A percentile compares a stretch with the other conserved stretches of the same genome.
Evolutionary conservation across 441 rosid species (phyloP).

Genomic region (Erysimum cheiri): DNA sequence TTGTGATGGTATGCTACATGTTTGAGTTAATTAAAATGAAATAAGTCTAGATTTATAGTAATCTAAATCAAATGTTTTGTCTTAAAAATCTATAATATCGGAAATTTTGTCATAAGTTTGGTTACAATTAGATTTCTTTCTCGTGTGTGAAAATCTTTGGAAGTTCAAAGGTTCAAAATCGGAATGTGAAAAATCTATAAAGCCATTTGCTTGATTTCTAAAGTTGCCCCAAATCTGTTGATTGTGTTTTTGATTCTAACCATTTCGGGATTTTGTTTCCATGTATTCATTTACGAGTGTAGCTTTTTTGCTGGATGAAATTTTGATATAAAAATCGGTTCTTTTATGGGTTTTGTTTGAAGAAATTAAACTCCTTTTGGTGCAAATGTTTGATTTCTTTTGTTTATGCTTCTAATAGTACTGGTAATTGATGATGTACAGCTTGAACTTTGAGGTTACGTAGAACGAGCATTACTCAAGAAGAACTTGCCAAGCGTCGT

Average conservation of each 20-base stretch:
- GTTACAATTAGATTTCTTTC: no score
- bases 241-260: constrained; percentile 3
- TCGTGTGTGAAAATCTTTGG: neutral
- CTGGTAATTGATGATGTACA: constrained; percentile 20
- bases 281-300: constrained; percentile 2
- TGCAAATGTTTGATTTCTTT: constrained; percentile 1
- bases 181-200: neutral
- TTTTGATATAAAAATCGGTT: neutral
- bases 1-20: no score
- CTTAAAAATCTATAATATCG: no score
- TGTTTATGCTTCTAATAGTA: neutral
- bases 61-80: no score
- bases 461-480: neutral
- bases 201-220: constrained; percentile 6
- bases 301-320: neutral
- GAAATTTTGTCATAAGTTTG: no score
- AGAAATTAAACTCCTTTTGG: neutral
- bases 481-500: constrained; percentile 39
- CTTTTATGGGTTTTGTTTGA: neutral
- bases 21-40: no score
- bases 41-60: no score
- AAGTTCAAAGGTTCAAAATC: neutral
- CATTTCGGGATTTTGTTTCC: neutral
- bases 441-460: constrained; percentile 28
- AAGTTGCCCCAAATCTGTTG: neutral